Conservation (phyloP, 140 eudicot species). For the Senecio squalidus region DNA sequence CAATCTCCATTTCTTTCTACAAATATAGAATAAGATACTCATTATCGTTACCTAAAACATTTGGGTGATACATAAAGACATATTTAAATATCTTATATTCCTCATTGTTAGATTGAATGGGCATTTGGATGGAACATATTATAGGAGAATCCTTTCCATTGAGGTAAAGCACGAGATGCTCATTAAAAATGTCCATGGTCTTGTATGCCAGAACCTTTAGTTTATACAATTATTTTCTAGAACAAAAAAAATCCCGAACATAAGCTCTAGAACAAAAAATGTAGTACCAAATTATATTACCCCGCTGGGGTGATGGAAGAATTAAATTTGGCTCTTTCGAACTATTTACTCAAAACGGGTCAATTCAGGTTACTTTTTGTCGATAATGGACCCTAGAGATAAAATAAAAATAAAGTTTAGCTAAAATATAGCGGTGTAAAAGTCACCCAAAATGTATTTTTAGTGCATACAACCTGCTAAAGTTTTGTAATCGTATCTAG, state of each 20-base stretch:
- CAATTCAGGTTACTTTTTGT: neutral
- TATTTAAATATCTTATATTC: slow-evolving; percentile 40
- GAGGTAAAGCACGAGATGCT: slow-evolving; percentile 64
- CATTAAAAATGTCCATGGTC: slow-evolving; percentile 83
- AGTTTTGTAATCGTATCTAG: neutral
- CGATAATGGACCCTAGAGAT: neutral
- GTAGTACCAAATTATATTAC: neutral
- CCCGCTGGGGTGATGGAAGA: neutral
- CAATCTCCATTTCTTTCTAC: slow-evolving; percentile 53
- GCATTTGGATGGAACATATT: slow-evolving; percentile 73
- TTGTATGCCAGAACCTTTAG: slow-evolving; percentile 46
- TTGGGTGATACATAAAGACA: neutral
- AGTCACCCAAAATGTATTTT: neutral
- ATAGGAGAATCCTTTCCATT: slow-evolving; percentile 44
- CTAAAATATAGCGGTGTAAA: neutral
- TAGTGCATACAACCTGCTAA: no score
- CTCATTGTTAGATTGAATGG: slow-evolving; percentile 42
- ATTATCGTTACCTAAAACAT: neutral
- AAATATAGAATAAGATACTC: neutral
- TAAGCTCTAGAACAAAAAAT: slow-evolving; percentile 1
- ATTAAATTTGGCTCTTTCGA: neutral
- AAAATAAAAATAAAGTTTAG: neutral
- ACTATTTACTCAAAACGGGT: neutral
- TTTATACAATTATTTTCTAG: slow-evolving; percentile 54
- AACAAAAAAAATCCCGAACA: neutral